Evolutionary conservation across 345 rosid genomes (phyloP), one percentile per base, ranked within the genome.

Genomic region (Passiflora organensis): DNA sequence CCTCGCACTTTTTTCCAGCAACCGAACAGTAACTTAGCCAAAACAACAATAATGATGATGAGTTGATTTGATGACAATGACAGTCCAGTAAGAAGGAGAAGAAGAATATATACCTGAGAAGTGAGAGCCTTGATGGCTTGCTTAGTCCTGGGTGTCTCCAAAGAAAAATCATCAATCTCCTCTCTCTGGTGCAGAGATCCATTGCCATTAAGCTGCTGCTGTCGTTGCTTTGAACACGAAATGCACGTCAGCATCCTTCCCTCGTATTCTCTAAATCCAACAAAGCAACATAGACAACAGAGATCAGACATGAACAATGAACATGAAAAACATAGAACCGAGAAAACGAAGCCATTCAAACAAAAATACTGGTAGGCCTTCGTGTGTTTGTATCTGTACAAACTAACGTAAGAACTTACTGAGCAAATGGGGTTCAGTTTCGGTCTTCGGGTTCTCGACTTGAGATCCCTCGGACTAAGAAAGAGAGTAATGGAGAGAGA

Each of bases 161-260:
- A 1, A 53, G 62, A 55, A 53, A 12, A 24, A 32, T 69, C 79
- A 6, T 76, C 95, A 24, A 1, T 6, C 11, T 74, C 80, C 49
- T 81, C 59, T 15, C 54, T 66, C 45, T 65, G 75, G 32, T 61
- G 78, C 61, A 69, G 58, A 79, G 93, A 84, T 80, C 89, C 80
- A 58, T 69, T 74, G 63, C 70, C 72, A 60, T 41, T 41, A 4
- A 8, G 3, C 43, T 69, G 74, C 72, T 28, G 34, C 34, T 28
- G 34, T 8, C 8, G 34, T 8, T 81, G 85, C 86, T 86, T 91
- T 17, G 95, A 72, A 65, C 96, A 88, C 20, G 86, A 75, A 64
- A 91, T 81, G 68, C 98, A 91, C 44, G 98, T 91, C 75, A 91
- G 65, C 98, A 91, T 91, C 72, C 66, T 48, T 64, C 23, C 32